phyloP scores from a whole-genome alignment of 768 basidiomycete genomes.

The Serendipita vermifera region DNA sequence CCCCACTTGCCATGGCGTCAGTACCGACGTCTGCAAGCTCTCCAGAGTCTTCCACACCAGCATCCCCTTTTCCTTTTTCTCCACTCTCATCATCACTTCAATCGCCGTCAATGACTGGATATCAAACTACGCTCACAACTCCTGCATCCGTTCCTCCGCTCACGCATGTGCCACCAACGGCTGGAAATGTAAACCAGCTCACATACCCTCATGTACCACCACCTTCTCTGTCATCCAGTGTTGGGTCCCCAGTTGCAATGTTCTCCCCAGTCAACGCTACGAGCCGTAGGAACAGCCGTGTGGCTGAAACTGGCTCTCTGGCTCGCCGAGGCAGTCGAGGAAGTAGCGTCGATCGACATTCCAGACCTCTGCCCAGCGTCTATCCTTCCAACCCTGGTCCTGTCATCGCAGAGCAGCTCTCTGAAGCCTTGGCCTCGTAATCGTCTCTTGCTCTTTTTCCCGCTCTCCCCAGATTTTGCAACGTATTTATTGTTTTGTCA shows the following conservation, averaged over 20 bases:
- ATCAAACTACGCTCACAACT: conserved; percentile 54
- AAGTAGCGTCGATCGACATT: conserved; percentile 13
- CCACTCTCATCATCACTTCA: conserved; percentile 50
- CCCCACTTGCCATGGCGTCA: neutral
- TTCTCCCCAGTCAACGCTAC: conserved; percentile 22
- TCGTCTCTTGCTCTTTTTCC: neutral
- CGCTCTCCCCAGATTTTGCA: neutral
- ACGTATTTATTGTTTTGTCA: neutral
- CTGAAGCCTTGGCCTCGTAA: neutral
- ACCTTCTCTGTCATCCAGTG: conserved; percentile 64
- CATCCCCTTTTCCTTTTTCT: conserved; percentile 52
- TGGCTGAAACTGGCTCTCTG: conserved; percentile 57
- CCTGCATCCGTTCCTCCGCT: conserved; percentile 54
- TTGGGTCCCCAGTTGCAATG: conserved; percentile 52
- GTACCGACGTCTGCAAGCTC: conserved; percentile 26
- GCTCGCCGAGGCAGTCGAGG: conserved; percentile 15
- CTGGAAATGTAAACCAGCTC: conserved; percentile 31
- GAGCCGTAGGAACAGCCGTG: conserved; percentile 34
- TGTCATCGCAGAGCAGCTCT: neutral
- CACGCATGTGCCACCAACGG: conserved; percentile 26
- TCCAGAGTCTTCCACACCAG: conserved; percentile 37
- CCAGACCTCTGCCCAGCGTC: neutral
- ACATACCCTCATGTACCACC: conserved; percentile 77
- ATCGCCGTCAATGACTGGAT: conserved; percentile 42
- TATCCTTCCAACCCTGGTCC: neutral